Base-by-base conservation (phyloP, 164 flowering plant species). In the Stephania yunnanensis region DNA sequence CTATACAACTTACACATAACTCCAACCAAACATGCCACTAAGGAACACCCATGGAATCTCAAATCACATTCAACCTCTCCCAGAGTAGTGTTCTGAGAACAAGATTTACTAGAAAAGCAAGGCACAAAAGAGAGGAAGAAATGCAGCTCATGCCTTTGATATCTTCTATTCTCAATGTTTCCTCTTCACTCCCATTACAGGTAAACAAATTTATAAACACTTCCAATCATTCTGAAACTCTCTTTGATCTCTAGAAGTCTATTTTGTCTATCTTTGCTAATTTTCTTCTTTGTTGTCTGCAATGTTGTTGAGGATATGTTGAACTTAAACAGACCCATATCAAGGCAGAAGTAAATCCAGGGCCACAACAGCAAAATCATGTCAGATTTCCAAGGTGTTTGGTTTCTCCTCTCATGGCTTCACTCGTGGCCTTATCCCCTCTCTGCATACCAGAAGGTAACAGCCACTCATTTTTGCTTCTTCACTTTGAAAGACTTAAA, bases 361-460 rank as follows among this genome's bases (percentile, higher is more conserved):
- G 66, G 63, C 29, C 19, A 17, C 25, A 68, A 73, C 76, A 64
- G 71, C 76, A 73, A 2, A 71, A 70, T 4, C 65, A 75, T 29
- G 69, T 78, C 25, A 80, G 77, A 65, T 36, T 82, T 66, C 30
- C 80, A 8, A 84, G 72, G 73, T 74, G 73, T 58, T 76, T 87
- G 78, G 83, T 76, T 80, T 83, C 89, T 10, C 84, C 87, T 68
- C 74, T 87, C 58, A 73, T 86, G 78, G 87, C 89, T 76, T 87
- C 87, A 6, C n/a, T 84, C 42, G 74, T 88, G 25, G 78, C 83
- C 82, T 78, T 86, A 73, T 86, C 90, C 81, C 90, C 89, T 19
- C 70, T 87, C 71, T 80, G 71, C 82, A 31, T 66, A 29, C 78
- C 85, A 6, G 85, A 87, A 77, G 87, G 90, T 87, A 70, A n/a